These are phyloP conservation scores for Saccharomycopsis fermentans DNA, from an alignment of 805 yeast species.

Conservation along the genomic window DNA sequence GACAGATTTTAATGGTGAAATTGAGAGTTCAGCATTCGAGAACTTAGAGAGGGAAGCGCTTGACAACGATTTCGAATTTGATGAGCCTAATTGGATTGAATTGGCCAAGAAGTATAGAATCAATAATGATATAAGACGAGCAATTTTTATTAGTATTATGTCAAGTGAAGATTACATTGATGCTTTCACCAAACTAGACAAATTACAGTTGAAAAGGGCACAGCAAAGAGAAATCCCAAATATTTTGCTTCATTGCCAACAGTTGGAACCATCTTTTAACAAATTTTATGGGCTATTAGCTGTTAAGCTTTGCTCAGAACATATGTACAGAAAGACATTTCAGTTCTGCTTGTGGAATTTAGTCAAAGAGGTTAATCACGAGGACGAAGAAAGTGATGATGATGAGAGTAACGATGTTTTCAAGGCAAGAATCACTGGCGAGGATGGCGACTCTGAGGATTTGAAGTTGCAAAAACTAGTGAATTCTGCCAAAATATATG, in stretches of 20 bases:
- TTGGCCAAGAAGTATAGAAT: constrained; percentile 79
- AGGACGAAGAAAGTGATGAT: constrained; percentile 29
- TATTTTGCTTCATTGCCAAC: constrained; percentile 77
- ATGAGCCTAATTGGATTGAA: constrained; percentile 82
- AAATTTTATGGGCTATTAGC: constrained; percentile 85
- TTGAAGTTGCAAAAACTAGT: constrained; percentile 47
- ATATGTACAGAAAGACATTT: constrained; percentile 67
- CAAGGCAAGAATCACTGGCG: constrained; percentile 19
- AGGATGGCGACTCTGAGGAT: constrained; percentile 40
- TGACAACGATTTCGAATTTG: constrained; percentile 51
- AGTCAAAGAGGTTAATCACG: constrained; percentile 49
- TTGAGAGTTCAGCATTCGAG: constrained; percentile 2
- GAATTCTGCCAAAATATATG: constrained; percentile 75
- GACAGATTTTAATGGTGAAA: constrained; percentile 19
- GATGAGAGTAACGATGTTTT: constrained; percentile 22
- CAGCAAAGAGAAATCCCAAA: constrained; percentile 85
- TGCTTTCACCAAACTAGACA: constrained; percentile 74
- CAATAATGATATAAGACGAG: constrained; percentile 93
- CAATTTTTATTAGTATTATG: constrained; percentile 89
- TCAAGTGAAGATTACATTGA: constrained; percentile 89
- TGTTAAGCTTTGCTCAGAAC: constrained; percentile 62
- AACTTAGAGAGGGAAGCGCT: constrained; percentile 33
- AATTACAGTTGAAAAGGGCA: constrained; percentile 61
- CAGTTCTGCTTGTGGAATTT: constrained; percentile 89
- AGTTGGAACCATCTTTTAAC: constrained; percentile 73